Evolutionary conservation across 495 filamentous ascomycete genomes (phyloP).

Genomic region (Penicillium argentinense): DNA sequence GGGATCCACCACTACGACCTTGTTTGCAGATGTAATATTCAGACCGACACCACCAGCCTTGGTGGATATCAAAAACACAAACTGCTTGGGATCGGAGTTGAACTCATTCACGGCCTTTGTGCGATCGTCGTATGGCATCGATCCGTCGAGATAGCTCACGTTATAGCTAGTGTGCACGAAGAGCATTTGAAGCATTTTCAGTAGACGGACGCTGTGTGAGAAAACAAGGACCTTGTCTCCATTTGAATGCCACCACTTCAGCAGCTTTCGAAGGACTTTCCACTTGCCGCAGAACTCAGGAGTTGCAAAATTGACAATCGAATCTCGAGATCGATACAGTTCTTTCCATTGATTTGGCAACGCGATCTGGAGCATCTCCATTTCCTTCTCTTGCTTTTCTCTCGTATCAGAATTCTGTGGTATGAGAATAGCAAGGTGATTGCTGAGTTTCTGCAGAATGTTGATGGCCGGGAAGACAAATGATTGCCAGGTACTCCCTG

Average conservation of each 20-base stretch:
- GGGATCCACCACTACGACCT: conserved; percentile 95
- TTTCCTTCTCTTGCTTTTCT: conserved; percentile 81
- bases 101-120: conserved; percentile 80
- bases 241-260: conserved; percentile 84
- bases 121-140: conserved; percentile 83
- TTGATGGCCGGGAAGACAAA: conserved; percentile 85
- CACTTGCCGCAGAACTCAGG: conserved; percentile 97
- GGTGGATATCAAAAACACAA: conserved; percentile 95
- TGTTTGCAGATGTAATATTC: conserved; percentile 97
- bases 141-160: conserved; percentile 86
- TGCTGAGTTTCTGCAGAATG: conserved; percentile 81
- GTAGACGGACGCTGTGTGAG: conserved; percentile 79
- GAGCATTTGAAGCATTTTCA: conserved; percentile 82
- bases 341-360: conserved; percentile 75
- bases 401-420: conserved; percentile 63
- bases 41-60: conserved; percentile 86
- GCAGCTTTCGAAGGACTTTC: conserved; percentile 84
- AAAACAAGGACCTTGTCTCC: conserved; percentile 96
- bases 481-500: conserved; percentile 64
- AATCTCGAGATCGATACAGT: conserved; percentile 73
- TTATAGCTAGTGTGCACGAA: conserved; percentile 91
- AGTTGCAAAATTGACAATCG: conserved; percentile 78
- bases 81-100: conserved; percentile 84
- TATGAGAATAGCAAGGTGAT: conserved; percentile 88
- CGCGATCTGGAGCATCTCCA: conserved; percentile 72